These are phyloP conservation scores for Coemansia sp. DNA, from an alignment of 192 early-diverging fungal genomes.

Conservation along the genomic window DNA sequence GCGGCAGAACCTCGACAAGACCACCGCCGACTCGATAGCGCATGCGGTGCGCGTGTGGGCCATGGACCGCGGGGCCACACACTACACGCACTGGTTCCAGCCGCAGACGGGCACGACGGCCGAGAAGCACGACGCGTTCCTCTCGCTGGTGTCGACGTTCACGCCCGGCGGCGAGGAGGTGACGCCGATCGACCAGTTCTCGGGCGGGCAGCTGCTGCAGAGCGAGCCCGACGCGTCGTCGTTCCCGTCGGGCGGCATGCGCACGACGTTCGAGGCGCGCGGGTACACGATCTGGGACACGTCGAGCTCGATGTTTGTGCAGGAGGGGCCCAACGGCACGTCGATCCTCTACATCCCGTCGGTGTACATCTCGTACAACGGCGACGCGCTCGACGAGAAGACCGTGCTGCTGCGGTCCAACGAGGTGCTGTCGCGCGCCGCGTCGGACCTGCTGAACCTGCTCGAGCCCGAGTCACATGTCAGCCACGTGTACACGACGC, in stretches of 20 bases:
- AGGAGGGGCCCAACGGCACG: conserved; percentile 88
- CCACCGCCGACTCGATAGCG: conserved; percentile 97
- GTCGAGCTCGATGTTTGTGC: conserved; percentile 91
- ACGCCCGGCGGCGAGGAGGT: conserved; percentile 81
- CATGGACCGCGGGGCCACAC: conserved; percentile 94
- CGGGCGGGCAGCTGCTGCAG: conserved; percentile 95
- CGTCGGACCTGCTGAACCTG: conserved; percentile 75
- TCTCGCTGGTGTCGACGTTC: conserved; percentile 81
- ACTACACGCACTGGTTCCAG: conserved; percentile 99
- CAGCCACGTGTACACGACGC: conserved; percentile 84
- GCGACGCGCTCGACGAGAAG: conserved; percentile 98
- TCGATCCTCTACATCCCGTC: conserved; percentile 95
- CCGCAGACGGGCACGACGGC: conserved; percentile 98
- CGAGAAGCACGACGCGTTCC: conserved; percentile 99
- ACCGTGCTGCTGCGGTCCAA: conserved; percentile 92
- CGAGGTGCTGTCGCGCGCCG: conserved; percentile 79
- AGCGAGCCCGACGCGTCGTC: conserved; percentile 99
- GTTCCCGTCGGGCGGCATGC: conserved; percentile 98
- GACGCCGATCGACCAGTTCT: conserved; percentile 91
- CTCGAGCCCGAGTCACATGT: conserved; percentile 67
- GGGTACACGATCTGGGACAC: conserved; percentile 99
- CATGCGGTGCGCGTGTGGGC: conserved; percentile 98
- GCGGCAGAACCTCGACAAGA: conserved; percentile 82
- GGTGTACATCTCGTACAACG: conserved; percentile 99
- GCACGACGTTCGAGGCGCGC: conserved; percentile 97